Percentiles rank a stretch among this genome's conserved stretches.
Evolutionary conservation across 306 rosid genomes (phyloP).

Genomic region (Carpinus viminea): DNA sequence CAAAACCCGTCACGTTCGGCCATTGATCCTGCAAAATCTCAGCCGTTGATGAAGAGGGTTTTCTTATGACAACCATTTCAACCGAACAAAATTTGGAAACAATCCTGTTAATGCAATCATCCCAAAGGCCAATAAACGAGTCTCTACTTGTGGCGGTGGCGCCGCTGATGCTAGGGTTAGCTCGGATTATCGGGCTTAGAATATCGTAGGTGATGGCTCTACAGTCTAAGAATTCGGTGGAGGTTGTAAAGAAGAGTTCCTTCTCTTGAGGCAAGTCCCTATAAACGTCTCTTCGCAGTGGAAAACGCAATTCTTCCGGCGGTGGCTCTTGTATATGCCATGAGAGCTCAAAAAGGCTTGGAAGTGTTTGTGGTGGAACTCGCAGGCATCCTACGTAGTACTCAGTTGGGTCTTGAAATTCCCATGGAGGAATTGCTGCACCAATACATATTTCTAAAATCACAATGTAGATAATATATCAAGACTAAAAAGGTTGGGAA

Average conservation of each 20-base stretch:
- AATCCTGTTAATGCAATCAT: conserved; percentile 78
- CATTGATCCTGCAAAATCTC: conserved; percentile 74
- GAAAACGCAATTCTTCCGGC: conserved; percentile 74
- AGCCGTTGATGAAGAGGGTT: conserved; percentile 28
- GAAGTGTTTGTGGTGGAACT: conserved; percentile 55
- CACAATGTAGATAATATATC: no score
- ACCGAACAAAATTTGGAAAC: conserved; percentile 55
- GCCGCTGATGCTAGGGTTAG: conserved; percentile 39
- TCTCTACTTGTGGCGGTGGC: conserved; percentile 51
- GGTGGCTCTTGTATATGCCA: conserved; percentile 76
- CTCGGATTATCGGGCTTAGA: conserved; percentile 56
- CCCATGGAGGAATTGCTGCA: conserved; percentile 59
- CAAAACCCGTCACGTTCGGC: conserved; percentile 80
- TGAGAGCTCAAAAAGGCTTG: conserved; percentile 62
- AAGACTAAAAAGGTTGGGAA: no score
- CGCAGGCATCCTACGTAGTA: conserved; percentile 69
- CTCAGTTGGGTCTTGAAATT: conserved; percentile 80
- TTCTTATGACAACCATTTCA: conserved; percentile 51
- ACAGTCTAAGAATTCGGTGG: conserved; percentile 60
- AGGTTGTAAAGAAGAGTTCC: conserved; percentile 63
- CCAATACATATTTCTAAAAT: not conserved
- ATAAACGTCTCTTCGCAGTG: conserved; percentile 68
- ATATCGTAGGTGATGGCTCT: conserved; percentile 62
- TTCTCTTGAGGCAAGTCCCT: conserved; percentile 74
- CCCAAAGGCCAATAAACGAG: conserved; percentile 79